Base-by-base conservation (phyloP, 495 filamentous ascomycete genomes). In the Aspergillus bridgeri region DNA sequence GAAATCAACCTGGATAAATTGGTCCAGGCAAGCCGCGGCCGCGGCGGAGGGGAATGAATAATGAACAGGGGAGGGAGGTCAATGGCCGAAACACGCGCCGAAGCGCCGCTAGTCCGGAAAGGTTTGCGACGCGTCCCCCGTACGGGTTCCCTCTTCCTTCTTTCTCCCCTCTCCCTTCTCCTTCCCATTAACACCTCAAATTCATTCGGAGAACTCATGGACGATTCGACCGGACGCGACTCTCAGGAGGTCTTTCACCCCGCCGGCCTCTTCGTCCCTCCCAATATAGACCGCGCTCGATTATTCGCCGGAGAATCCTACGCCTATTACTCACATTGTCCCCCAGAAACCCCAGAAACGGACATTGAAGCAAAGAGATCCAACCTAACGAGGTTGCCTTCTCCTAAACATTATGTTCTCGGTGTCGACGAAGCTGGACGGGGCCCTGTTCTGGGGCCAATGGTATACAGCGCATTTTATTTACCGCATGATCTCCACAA, bases 341-440 rank as follows among this genome's bases (percentile, higher is more conserved):
- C 81, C 0, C 60, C 72, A n/a, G 65, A 70, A 51, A 75, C 81
- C 0, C 60, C 72, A n/a, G 65, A 70, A 51, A 75, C 81, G 51
- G 65, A 74, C 23, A 70, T 78, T 3, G 75, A 81, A 53, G 22
- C 66, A 20, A 59, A 67, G 29, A 60, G 63, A 29, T 58, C 69
- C 9, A 15, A 15, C 17, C 33, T 13, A 13, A 38, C 33, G 8
- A 11, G 46, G 23, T 42, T 60, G 23, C 21, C 60, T 38, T 38
- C 33, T 38, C 33, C 11, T 23, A 55, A 69, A 68, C 50, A 77
- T 73, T 64, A 69, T 60, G 86, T 88, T 27, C 80, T 98, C 18
- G 94, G 94, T 38, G 87, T 98, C 50, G 94, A 98, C 70, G 94
- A 98, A 80, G 94, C 94, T 56, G 94, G 94, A 48, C 85, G 94